A percentile compares a stretch with the other conserved stretches of the same genome.
Evolutionary conservation across 495 filamentous ascomycete genomes (phyloP).

Genomic region (Pseudotulostoma volvatum): DNA sequence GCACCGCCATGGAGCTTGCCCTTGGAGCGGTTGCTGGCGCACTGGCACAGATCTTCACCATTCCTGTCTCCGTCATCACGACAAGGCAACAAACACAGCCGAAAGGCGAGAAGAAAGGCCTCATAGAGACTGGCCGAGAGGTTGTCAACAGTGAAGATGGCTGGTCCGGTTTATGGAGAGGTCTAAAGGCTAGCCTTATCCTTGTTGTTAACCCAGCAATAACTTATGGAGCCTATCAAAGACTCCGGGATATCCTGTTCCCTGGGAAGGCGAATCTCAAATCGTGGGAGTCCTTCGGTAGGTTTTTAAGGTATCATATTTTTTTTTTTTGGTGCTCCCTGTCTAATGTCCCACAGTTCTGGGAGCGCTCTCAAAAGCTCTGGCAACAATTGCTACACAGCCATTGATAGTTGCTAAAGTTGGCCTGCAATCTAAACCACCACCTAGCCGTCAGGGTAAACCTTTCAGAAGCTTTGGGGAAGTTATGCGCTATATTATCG

Average conservation of each 20-base stretch:
- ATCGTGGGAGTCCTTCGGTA: constrained; percentile 83
- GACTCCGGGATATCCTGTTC: constrained; percentile 65
- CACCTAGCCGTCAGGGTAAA: constrained; percentile 68
- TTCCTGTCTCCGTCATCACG: constrained; percentile 87
- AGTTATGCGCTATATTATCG: constrained; percentile 82
- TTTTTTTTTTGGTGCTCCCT: no score
- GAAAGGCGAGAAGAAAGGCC: constrained; percentile 67
- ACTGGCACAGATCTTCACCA: constrained; percentile 87
- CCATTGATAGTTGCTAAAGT: constrained; percentile 98
- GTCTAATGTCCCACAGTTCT: constrained; percentile 45
- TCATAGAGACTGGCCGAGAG: constrained; percentile 77
- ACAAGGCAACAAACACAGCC: constrained; percentile 88
- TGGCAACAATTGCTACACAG: constrained; percentile 87
- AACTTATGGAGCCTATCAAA: constrained; percentile 94
- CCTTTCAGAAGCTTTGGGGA: constrained; percentile 90
- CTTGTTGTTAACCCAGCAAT: constrained; percentile 94
- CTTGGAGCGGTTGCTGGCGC: constrained; percentile 83
- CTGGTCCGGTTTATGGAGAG: constrained; percentile 78
- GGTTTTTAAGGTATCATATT: constrained; percentile 31
- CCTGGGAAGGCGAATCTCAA: constrained; percentile 59
- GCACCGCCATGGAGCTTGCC: constrained; percentile 71
- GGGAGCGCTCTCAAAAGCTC: constrained; percentile 79
- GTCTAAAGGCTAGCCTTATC: constrained; percentile 89
- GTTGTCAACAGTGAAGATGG: constrained; percentile 86
- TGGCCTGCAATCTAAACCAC: constrained; percentile 82